Evolutionary conservation across 805 yeast genomes (phyloP), one percentile per base, ranked within the genome.

Genomic region (Wickerhamiella azymoides): DNA sequence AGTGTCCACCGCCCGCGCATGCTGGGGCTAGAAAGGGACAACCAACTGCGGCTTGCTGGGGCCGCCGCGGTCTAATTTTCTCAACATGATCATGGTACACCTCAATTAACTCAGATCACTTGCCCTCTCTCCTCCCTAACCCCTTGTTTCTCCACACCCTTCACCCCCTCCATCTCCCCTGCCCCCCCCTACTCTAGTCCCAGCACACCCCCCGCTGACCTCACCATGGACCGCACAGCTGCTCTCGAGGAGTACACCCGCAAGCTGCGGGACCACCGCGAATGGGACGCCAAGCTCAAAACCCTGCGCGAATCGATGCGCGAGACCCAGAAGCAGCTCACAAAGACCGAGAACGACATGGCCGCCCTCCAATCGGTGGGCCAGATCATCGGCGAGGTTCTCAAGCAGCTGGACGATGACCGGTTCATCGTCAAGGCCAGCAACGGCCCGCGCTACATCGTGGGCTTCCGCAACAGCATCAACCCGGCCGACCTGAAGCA

Each of bases 281-380:
- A 85, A 58, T 85, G 94, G 84, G 96, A 89, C 60, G 84, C 93
- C 38, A 77, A 85, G 57, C 71, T 92, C 57, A 89, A 85, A 62
- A 85, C 79, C 37, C 71, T 88, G 50, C 76, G 98, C 54, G 66
- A 83, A 58, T 76, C 80, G 52, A 83, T 92, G 68, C 79, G 86
- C 62, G 93, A 75, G 54, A 66, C 86, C 53, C 95, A 86, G 52
- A 78, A 76, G 56, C 79, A 79, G 51, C 92, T 77, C 63, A 89
- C 82, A 49, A 86, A 85, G 70, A 89, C 98, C 1, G 99, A 92
- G 62, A 84, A 86, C 55, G 98, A 92, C 58, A 92, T 92, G 63
- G 89, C 86, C 66, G 97, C 97, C 14, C 71, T 92, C 53, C 98
- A 92, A 65, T 80, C 93, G 52, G 94, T 92, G 51, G 98, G 98